Evolutionary conservation across 768 basidiomycete genomes (phyloP).

Genomic region (Mycena latifolia): DNA sequence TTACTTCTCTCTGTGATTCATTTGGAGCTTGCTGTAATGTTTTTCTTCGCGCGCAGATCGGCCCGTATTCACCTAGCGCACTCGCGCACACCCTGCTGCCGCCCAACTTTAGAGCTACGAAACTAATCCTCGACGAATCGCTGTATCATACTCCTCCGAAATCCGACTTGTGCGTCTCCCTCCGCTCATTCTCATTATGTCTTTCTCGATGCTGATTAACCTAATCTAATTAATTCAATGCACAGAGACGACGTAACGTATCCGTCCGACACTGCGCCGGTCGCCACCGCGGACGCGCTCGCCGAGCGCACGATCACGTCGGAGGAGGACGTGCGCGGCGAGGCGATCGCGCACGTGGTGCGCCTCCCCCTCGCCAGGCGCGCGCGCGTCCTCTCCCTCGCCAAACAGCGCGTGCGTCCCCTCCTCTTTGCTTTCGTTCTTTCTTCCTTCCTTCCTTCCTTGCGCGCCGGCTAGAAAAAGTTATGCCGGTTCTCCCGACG

Average conservation of each 20-base stretch:
- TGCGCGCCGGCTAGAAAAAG: too few relatives aligned
- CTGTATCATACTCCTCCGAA: conserved; percentile 63
- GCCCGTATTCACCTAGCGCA: conserved; percentile 82
- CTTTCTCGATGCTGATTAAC: too few relatives aligned
- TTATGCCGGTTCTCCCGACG: conserved; percentile 61
- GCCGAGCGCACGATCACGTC: conserved; percentile 47
- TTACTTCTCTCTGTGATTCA: background rate
- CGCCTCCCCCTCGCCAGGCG: conserved; percentile 76
- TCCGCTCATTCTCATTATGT: background rate
- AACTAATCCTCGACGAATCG: conserved; percentile 78
- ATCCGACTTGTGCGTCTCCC: conserved; percentile 59
- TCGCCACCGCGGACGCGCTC: conserved; percentile 38
- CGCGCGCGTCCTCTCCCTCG: conserved; percentile 77
- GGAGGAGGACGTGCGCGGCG: conserved; percentile 70
- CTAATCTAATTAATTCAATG: too few relatives aligned
- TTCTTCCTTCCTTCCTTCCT: too few relatives aligned
- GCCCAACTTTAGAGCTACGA: conserved; percentile 78
- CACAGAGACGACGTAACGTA: conserved; percentile 61
- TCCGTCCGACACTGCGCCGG: conserved; percentile 46
- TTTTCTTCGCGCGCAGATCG: too few relatives aligned
- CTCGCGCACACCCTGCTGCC: conserved; percentile 80
- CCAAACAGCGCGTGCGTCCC: conserved; percentile 85
- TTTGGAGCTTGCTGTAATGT: too few relatives aligned
- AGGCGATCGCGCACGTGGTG: conserved; percentile 72
- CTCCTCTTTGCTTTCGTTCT: background rate